Conservation (phyloP, 2,329 filamentous ascomycete species). For the Diaporthe humulicola region DNA sequence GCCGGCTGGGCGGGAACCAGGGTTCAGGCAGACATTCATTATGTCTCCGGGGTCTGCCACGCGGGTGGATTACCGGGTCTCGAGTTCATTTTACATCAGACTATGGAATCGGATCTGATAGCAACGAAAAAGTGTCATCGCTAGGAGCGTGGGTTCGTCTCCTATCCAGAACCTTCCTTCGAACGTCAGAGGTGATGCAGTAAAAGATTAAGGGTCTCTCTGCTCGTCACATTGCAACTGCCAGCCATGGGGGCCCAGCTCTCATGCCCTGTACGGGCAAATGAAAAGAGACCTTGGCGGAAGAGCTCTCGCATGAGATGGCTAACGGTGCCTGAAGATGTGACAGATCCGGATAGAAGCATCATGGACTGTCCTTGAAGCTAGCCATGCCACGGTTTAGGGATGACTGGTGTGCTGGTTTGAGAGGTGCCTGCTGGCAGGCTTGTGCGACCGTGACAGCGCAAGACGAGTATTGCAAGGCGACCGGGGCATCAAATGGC, state of each 20-base stretch:
- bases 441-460: conserved; percentile 26
- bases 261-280: neutral
- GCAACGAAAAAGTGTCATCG: conserved; percentile 6
- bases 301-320: neutral
- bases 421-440: conserved; percentile 19
- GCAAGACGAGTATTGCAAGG: neutral
- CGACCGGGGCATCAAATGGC: neutral
- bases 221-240: conserved; percentile 15
- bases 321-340: conserved; percentile 20
- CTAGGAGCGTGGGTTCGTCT: conserved; percentile 3
- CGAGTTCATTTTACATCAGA: conserved; percentile 36
- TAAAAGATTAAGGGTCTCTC: conserved; percentile 20
- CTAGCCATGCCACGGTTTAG: neutral
- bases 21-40: neutral
- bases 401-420: conserved; percentile 18
- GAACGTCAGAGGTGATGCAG: conserved; percentile 12
- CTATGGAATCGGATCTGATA: conserved; percentile 9
- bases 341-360: conserved; percentile 25
- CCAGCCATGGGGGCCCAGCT: conserved; percentile 1
- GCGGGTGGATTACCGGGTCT: conserved; percentile 29
- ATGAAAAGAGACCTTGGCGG: conserved; percentile 9
- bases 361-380: conserved; percentile 19
- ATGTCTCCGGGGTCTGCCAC: conserved; percentile 25
- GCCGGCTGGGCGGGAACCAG: conserved; percentile 24
- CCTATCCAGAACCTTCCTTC: neutral